These are phyloP conservation scores for Rauvolfia tetraphylla DNA, from an alignment of 257 asterid species.

Conservation along the genomic window DNA sequence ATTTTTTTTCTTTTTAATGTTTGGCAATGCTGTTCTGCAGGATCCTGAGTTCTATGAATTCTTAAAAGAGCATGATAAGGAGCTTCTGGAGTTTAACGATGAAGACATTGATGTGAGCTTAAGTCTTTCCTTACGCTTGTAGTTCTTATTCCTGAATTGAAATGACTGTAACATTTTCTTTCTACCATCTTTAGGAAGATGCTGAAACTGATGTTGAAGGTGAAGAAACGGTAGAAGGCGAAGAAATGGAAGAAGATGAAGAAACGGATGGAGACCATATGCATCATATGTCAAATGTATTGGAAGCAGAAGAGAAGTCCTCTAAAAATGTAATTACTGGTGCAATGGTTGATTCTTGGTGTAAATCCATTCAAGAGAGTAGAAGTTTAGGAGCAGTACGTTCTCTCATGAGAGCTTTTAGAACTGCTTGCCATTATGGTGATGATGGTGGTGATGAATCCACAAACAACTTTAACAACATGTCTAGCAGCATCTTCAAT, in stretches of 20 bases:
- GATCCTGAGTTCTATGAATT: constrained; percentile 85
- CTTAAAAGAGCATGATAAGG: constrained; percentile 78
- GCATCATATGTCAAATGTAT: constrained; percentile 33
- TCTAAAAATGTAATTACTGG: constrained; percentile 56
- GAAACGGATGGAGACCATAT: constrained; percentile 25
- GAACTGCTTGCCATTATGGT: constrained; percentile 88
- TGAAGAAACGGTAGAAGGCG: constrained; percentile 34
- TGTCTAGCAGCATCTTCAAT: constrained; percentile 88
- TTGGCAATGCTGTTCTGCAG: constrained; percentile 38
- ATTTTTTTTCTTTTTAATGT: not conserved
- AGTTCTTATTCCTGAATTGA: constrained; percentile 4
- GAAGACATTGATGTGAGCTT: constrained; percentile 65
- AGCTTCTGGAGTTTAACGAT: constrained; percentile 74
- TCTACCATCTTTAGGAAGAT: constrained; percentile 20
- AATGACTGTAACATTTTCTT: constrained; percentile 9
- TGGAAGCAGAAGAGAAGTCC: constrained; percentile 37
- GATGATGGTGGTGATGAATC: constrained; percentile 75
- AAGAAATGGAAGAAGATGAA: constrained; percentile 24
- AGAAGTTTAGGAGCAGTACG: constrained; percentile 66
- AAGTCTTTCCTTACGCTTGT: constrained; percentile 1
- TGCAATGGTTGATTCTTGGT: constrained; percentile 89
- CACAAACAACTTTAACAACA: constrained; percentile 47
- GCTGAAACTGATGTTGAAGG: constrained; percentile 23
- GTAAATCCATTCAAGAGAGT: constrained; percentile 46
- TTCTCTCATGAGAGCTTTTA: constrained; percentile 75